Conservation (phyloP, 768 basidiomycete genomes). For the Psilocybe subaeruginosa region DNA sequence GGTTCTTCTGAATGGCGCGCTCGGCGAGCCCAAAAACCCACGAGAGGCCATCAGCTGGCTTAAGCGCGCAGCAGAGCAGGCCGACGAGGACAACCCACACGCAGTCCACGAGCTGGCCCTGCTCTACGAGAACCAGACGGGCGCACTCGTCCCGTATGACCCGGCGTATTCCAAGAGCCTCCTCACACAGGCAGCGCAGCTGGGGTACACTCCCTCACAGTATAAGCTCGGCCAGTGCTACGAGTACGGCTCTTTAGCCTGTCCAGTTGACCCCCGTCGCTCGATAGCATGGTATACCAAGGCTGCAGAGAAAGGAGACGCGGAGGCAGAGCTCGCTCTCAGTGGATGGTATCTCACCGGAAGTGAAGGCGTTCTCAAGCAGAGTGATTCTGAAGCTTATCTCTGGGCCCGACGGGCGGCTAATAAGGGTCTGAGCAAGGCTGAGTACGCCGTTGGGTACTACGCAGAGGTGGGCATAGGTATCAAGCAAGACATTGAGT, state of each 20-base stretch:
- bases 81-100: slow-evolving; percentile 97
- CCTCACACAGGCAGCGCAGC: slow-evolving; percentile 88
- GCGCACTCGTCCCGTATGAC: slow-evolving; percentile 75
- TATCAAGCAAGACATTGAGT: slow-evolving; percentile 92
- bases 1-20: slow-evolving; percentile 84
- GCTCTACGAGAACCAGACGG: slow-evolving; percentile 74
- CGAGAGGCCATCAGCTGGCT: slow-evolving; percentile 96
- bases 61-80: slow-evolving; percentile 92
- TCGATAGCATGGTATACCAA: slow-evolving; percentile 99
- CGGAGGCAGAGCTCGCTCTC: slow-evolving; percentile 93
- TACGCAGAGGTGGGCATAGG: slow-evolving; percentile 99
- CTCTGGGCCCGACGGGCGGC: slow-evolving; percentile 96
- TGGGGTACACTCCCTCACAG: slow-evolving; percentile 93
- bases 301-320: slow-evolving; percentile 94
- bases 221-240: slow-evolving; percentile 95
- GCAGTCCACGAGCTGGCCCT: slow-evolving; percentile 95
- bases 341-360: slow-evolving; percentile 99
- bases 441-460: slow-evolving; percentile 98
- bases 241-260: slow-evolving; percentile 88
- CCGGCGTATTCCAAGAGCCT: slow-evolving; percentile 82
- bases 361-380: slow-evolving; percentile 93
- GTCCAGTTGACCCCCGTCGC: slow-evolving; percentile 89
- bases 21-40: slow-evolving; percentile 83
- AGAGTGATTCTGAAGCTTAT: slow-evolving; percentile 98
- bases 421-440: slow-evolving; percentile 95